Conservation (phyloP, 139 green algal genomes). For the Closterium sp. region DNA sequence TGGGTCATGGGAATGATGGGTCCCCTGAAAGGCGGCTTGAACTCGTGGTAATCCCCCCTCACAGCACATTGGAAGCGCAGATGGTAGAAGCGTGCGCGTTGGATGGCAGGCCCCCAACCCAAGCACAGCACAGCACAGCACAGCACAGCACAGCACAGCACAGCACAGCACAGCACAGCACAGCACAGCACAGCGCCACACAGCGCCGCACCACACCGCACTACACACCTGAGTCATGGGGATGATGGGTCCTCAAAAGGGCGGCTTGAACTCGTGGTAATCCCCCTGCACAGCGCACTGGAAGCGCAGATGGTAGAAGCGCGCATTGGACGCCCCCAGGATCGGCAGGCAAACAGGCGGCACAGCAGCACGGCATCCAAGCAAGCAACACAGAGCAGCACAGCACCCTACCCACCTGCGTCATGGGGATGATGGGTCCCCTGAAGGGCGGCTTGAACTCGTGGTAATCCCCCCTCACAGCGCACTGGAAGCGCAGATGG, state of each 20-base stretch:
- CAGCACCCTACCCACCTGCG: background rate
- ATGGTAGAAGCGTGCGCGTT: slow-evolving; percentile 34
- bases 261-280: background rate
- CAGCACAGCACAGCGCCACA: too few relatives aligned
- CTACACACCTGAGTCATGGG: background rate
- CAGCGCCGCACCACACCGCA: background rate
- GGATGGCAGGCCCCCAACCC: too few relatives aligned
- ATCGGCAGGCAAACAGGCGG: background rate
- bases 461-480: background rate
- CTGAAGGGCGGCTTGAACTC: background rate
- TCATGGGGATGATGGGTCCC: background rate
- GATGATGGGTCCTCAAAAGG: background rate
- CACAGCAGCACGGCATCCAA: background rate
- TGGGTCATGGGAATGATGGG: background rate
- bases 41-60: background rate
- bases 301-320: background rate
- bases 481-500: slow-evolving; percentile 2
- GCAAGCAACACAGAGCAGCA: background rate
- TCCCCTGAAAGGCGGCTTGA: background rate
- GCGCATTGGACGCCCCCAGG: background rate
- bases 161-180: too few relatives aligned
- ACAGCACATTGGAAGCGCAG: background rate
- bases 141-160: too few relatives aligned
- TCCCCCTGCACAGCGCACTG: background rate
- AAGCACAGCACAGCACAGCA: too few relatives aligned